Evolutionary conservation across 148 eudicot genomes (phyloP), one percentile per base, ranked within the genome.

Genomic region (Persicaria maculosa): DNA sequence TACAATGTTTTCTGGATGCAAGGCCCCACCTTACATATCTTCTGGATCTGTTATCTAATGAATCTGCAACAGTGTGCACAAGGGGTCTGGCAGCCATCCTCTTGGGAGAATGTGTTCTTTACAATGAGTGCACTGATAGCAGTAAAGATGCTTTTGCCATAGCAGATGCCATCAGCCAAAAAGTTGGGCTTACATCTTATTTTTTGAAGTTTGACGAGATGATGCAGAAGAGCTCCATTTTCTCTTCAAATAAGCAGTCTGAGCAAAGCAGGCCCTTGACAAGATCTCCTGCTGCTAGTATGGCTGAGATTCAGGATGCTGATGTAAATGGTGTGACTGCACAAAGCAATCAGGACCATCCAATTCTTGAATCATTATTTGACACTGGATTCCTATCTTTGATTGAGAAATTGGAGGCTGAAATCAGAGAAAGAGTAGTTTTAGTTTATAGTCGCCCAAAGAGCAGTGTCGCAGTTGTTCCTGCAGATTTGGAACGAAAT

Each of bases 11-110:
- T 82, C 91, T 95, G 45, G 97, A 90, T 79, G 87, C 97, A 73
- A 92, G 87, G 7, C 97, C 96, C 72, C 99, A 95, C 77, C 86
- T 95, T 53, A 86, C 97, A 57, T 95, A 86, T 85, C 77, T 95
- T 69, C 74, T 89, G 50, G 99, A 95, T 80, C 79, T 92, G 77
- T 83, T 95, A 31, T 82, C 89, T 44, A 88, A 88, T 80, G 78
- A 87, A 77, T 84, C 81, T n/a, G 74, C 86, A 16, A 86, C 88
- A n/a, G 82, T 78, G 5, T 84, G 85, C 80, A 80, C 83, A 71
- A 86, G 89, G 80, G 97, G 99, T 50, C 75, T 95, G 79, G 87
- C 99, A 43, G 94, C 96, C 10, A 78, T 90, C 25, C 86, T 95
- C 44, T 81, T 95, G 78, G 99, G 99, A 72, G 92, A 85, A 77